Base-by-base conservation (phyloP, 2,329 filamentous ascomycete genomes). In the Pseudogymnoascus sp. region DNA sequence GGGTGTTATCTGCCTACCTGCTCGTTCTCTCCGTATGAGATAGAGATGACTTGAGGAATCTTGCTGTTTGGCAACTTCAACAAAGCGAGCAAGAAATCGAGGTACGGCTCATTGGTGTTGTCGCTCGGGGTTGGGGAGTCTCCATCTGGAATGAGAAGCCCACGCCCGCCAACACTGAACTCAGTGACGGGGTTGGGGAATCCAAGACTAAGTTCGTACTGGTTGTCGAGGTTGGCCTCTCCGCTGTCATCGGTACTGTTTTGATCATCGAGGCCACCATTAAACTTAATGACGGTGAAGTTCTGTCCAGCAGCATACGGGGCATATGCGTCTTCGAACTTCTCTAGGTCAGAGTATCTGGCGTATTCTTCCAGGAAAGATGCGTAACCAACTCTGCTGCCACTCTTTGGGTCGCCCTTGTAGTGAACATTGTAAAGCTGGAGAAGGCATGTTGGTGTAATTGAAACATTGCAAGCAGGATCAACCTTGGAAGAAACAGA, bases 11-110 rank as follows among this genome's bases (percentile, higher is more conserved):
- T 4, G 4, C 25, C 11, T 31, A 53, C 46, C 70, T 88, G 84
- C 73, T 89, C 87, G 64, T 84, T 79, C 64, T 89, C 86, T 59
- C 84, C 85, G 71, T 89, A 89, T 0, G 84, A 87, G 14, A 83
- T 85, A 62, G 79, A 82, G 70, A 89, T 80, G 18, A 86, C 81
- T 53, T 84, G 80, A 0, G 86, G 85, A 1, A 89, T 75, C 7
- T 76, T 71, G 0, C 74, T 69, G 46, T 53, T 53, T 53, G 46
- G 46, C n/a, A 53, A 31, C 25, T 53, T 53, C 5, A 53, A 31
- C 66, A 83, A 81, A 2, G 75, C 73, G 0, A 86, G 78, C 1
- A 88, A 72, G 77, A 65, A 88, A 14, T 78, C 78, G 1, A 88
- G 75, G 73, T 88, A 89, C 0, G 86, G 86, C 75, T 90, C 87